Conservation (phyloP, 1,284 basidiomycete genomes). For the Erythrobasidium hasegawianum region DNA sequence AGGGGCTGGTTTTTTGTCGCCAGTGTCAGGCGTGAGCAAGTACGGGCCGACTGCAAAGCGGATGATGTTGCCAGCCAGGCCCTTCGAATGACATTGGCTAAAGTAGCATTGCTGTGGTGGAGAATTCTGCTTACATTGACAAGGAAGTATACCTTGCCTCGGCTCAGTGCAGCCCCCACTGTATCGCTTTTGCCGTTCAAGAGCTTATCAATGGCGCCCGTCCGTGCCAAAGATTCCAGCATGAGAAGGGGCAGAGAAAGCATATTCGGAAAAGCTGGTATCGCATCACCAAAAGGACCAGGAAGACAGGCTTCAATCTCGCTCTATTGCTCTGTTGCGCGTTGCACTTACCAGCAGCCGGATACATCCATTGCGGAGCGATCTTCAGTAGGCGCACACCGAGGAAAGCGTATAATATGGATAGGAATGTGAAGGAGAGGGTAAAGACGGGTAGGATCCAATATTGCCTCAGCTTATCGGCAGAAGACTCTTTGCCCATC, state of each 20-base stretch:
- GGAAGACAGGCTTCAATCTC: no score
- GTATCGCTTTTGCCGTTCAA: constrained; percentile 39
- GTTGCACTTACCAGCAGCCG: constrained; percentile 1
- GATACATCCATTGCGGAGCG: constrained; percentile 31
- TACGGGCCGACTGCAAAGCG: constrained; percentile 29
- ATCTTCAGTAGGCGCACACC: constrained; percentile 43
- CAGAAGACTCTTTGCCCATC: constrained; percentile 48
- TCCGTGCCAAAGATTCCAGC: constrained; percentile 45
- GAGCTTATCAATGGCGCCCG: constrained; percentile 46
- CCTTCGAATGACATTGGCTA: constrained; percentile 41
- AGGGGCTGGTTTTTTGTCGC: neutral
- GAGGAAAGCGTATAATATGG: constrained; percentile 43
- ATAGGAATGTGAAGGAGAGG: constrained; percentile 46
- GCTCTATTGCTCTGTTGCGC: no score
- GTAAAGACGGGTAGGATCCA: constrained; percentile 48
- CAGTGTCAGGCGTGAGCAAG: neutral
- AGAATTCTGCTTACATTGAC: constrained; percentile 42
- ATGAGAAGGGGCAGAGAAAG: constrained; percentile 48
- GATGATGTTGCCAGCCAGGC: constrained; percentile 9
- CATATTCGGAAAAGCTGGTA: constrained; percentile 35
- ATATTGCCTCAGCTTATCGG: constrained; percentile 46
- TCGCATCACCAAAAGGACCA: neutral
- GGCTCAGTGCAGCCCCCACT: constrained; percentile 40
- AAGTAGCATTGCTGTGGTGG: neutral
- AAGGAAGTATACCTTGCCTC: constrained; percentile 47